Evolutionary conservation across 495 filamentous ascomycete species (phyloP).

Genomic region (Parachaetomium inaequale): DNA sequence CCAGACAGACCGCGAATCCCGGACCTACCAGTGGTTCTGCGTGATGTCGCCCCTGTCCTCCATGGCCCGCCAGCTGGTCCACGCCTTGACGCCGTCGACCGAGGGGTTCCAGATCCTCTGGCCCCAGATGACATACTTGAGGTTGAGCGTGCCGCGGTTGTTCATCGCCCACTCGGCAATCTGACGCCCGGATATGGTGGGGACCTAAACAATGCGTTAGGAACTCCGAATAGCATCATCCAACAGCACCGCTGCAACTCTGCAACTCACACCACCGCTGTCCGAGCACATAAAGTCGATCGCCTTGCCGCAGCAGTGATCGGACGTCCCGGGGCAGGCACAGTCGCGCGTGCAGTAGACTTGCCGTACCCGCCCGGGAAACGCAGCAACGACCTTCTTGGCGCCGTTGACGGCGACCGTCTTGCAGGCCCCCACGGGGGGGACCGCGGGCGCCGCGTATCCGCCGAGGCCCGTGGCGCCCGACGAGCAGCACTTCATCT

Average conservation of each 20-base stretch:
- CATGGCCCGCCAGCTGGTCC: slow-evolving; percentile 41
- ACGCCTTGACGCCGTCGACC: slow-evolving; percentile 33
- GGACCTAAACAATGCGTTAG: slow-evolving; percentile 5
- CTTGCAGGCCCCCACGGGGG: slow-evolving; percentile 38
- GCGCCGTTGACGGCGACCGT: slow-evolving; percentile 34
- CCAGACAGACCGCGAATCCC: background rate
- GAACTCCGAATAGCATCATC: background rate
- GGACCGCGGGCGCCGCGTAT: slow-evolving; percentile 31
- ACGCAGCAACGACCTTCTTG: slow-evolving; percentile 33
- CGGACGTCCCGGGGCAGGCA: slow-evolving; percentile 29
- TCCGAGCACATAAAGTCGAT: slow-evolving; percentile 45
- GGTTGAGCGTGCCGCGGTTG: slow-evolving; percentile 34
- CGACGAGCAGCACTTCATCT: slow-evolving; percentile 41
- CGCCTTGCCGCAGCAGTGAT: slow-evolving; percentile 44
- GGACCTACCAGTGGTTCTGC: slow-evolving; percentile 40
- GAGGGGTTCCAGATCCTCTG: slow-evolving; percentile 44
- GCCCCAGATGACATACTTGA: slow-evolving; percentile 51
- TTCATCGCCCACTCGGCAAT: slow-evolving; percentile 50
- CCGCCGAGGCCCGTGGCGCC: slow-evolving; percentile 30
- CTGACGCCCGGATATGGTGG: slow-evolving; percentile 31
- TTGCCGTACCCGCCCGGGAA: slow-evolving; percentile 36
- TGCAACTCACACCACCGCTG: slow-evolving; percentile 37
- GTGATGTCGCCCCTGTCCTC: slow-evolving; percentile 39
- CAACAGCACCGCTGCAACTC: too few relatives aligned
- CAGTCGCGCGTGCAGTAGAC: slow-evolving; percentile 38